Percentiles rank a stretch among this genome's conserved stretches.
These are phyloP conservation scores for Diplodia seriata DNA, from an alignment of 2,329 filamentous ascomycete genomes.

Conservation along the genomic window DNA sequence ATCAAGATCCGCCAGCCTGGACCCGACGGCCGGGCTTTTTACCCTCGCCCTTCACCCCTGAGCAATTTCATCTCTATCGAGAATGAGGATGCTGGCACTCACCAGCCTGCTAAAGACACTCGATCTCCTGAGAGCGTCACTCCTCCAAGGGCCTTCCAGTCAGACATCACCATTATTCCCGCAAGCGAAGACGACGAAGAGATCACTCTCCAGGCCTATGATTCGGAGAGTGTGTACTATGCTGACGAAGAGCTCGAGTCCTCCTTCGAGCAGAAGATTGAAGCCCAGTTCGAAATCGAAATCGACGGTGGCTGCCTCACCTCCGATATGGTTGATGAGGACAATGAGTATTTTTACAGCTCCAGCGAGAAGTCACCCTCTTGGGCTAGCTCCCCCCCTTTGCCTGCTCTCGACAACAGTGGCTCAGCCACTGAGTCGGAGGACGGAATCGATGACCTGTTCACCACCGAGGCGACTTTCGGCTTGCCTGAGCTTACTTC, in stretches of 20 bases:
- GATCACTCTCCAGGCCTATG: not conserved
- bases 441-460: too few relatives aligned
- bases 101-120: too few relatives aligned
- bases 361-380: not conserved
- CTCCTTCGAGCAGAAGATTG: not conserved
- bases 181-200: not conserved
- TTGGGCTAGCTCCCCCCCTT: too few relatives aligned
- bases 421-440: too few relatives aligned
- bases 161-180: too few relatives aligned
- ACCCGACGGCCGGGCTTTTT: not conserved
- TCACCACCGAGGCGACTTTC: too few relatives aligned
- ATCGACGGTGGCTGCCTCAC: too few relatives aligned
- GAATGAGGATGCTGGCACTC: too few relatives aligned
- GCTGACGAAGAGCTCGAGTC: not conserved
- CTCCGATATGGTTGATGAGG: not conserved
- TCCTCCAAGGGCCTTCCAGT: too few relatives aligned
- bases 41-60: not conserved
- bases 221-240: not conserved
- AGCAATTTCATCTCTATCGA: not conserved
- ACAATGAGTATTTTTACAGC: not conserved
- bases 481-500: too few relatives aligned
- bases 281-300: not conserved
- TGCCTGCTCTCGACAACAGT: not conserved
- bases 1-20: too few relatives aligned
- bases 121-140: too few relatives aligned